phyloP scores from a whole-genome alignment of 2,329 filamentous ascomycete species.

The Monosporascus sp. region DNA sequence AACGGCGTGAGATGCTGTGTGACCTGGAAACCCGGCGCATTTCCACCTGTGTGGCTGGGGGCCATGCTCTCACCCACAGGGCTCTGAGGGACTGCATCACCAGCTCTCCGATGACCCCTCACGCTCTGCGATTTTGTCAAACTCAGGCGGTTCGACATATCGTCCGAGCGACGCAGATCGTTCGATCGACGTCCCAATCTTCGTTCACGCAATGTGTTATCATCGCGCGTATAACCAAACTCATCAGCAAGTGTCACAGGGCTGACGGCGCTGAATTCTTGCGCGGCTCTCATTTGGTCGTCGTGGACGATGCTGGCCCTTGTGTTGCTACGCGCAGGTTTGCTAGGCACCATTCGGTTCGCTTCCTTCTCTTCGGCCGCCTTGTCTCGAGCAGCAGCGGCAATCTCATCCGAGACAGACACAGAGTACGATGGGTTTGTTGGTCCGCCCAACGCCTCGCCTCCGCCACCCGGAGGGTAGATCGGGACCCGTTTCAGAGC shows the following conservation, averaged over 20 bases:
- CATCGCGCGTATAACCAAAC: constrained; percentile 32
- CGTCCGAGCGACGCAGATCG: constrained; percentile 16
- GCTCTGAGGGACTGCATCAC: constrained; percentile 20
- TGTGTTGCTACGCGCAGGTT: constrained; percentile 15
- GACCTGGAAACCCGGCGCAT: constrained; percentile 19
- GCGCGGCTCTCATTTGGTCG: constrained; percentile 38
- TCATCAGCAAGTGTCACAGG: constrained; percentile 30
- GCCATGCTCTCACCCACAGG: constrained; percentile 4
- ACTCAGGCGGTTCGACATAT: constrained; percentile 11
- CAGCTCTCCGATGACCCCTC: constrained; percentile 24
- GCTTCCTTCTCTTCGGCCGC: constrained; percentile 57
- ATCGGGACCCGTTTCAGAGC: constrained; percentile 86
- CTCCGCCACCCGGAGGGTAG: constrained; percentile 69
- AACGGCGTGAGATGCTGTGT: constrained; percentile 22
- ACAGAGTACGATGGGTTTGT: constrained; percentile 80
- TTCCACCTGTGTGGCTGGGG: background rate
- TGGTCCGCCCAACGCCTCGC: constrained; percentile 55
- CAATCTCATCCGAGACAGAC: constrained; percentile 63
- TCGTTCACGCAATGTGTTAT: constrained; percentile 26
- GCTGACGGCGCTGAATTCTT: constrained; percentile 37
- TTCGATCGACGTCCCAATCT: constrained; percentile 18
- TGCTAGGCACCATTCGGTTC: constrained; percentile 56
- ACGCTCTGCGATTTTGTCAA: constrained; percentile 24
- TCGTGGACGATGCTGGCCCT: constrained; percentile 20
- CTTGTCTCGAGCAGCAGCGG: constrained; percentile 56